Conservation (phyloP, 495 filamentous ascomycete species). For the Hypoxylon lienhwacheense region DNA sequence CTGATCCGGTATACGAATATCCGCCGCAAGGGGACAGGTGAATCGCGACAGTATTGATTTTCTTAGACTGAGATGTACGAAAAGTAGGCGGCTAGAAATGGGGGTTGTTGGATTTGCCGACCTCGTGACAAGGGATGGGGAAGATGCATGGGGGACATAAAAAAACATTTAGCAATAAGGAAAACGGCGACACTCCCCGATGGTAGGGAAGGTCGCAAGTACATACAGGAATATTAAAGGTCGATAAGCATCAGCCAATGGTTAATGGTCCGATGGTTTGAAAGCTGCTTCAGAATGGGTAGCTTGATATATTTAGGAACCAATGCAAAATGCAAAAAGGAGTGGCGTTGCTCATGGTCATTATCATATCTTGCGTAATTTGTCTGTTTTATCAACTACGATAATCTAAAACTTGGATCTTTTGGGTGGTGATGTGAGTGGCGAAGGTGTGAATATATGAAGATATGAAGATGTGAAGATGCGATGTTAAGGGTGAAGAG, state of each 20-base stretch:
- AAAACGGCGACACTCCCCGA: not conserved
- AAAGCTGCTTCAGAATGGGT: constrained; percentile 9
- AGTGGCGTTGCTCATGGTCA: not conserved
- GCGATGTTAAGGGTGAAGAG: no score
- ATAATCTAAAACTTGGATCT: no score
- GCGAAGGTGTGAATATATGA: no score
- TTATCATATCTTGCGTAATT: constrained; percentile 9
- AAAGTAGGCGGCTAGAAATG: constrained; percentile 25
- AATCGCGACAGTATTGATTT: constrained; percentile 10
- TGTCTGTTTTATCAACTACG: not conserved
- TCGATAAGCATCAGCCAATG: constrained; percentile 9
- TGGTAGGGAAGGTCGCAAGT: constrained; percentile 11
- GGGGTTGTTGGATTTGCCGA: constrained; percentile 24
- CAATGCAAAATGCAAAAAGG: constrained; percentile 26
- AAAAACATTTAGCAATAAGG: constrained; percentile 1
- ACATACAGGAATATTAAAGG: constrained; percentile 27
- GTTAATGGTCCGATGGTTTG: constrained; percentile 7
- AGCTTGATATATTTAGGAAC: constrained; percentile 21
- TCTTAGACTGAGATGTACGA: constrained; percentile 24
- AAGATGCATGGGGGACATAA: constrained; percentile 1
- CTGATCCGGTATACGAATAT: constrained; percentile 20
- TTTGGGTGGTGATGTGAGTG: no score
- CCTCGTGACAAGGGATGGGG: constrained; percentile 14
- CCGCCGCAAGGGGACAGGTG: constrained; percentile 20
- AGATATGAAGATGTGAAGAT: no score